Conservation (phyloP, 495 filamentous ascomycete species). For the Geoglossum glabrum region DNA sequence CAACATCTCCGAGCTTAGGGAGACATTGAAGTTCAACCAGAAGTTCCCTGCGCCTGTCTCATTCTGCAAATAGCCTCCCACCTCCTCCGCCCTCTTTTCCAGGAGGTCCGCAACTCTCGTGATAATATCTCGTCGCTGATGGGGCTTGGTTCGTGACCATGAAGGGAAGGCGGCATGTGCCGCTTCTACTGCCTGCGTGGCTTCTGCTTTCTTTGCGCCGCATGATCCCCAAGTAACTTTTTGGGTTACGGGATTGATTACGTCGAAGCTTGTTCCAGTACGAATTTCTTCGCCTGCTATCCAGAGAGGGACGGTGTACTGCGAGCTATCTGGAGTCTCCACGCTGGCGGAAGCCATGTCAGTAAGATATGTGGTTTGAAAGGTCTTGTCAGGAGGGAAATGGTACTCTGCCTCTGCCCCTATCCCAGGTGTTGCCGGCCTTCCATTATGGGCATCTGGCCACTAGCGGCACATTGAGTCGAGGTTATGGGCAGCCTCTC, state of each 20-base stretch:
- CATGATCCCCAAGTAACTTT: conserved; percentile 39
- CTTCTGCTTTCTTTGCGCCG: conserved; percentile 42
- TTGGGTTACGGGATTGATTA: conserved; percentile 42
- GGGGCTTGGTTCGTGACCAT: conserved; percentile 46
- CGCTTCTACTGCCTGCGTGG: conserved; percentile 36
- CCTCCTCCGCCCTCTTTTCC: conserved; percentile 37
- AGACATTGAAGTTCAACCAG: conserved; percentile 46
- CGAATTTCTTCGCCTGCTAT: conserved; percentile 50
- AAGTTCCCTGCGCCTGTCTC: conserved; percentile 42
- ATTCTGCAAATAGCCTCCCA: conserved; percentile 36
- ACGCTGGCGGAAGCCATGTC: neutral
- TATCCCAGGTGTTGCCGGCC: too few relatives aligned
- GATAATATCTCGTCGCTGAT: conserved; percentile 47
- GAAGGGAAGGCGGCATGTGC: conserved; percentile 47
- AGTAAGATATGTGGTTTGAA: neutral
- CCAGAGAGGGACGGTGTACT: conserved; percentile 38
- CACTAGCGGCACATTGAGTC: too few relatives aligned
- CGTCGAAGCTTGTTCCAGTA: conserved; percentile 40
- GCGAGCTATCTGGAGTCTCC: neutral
- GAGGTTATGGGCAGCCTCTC: too few relatives aligned
- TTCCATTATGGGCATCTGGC: too few relatives aligned
- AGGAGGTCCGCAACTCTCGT: conserved; percentile 51
- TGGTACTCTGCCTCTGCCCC: neutral
- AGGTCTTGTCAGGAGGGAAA: neutral
- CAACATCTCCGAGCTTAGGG: conserved; percentile 34